These are phyloP conservation scores for Globisporangium okanoganense DNA, from an alignment of 352 stramenopile genomes.

Conservation along the genomic window DNA sequence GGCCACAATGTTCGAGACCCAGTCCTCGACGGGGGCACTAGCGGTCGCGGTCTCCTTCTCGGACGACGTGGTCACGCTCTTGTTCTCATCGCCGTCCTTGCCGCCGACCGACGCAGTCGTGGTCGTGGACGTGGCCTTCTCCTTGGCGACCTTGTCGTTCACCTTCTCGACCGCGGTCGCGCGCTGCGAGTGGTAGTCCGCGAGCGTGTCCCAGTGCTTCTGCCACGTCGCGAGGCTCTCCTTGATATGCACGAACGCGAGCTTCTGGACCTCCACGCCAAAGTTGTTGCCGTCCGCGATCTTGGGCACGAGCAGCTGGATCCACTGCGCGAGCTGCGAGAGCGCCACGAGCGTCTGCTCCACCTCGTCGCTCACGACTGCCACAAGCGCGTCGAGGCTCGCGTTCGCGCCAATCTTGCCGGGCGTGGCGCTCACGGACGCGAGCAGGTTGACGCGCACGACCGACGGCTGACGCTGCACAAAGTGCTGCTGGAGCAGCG, in stretches of 20 bases:
- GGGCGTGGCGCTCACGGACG: constrained; percentile 26
- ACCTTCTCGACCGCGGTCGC: constrained; percentile 70
- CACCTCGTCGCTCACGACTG: constrained; percentile 51
- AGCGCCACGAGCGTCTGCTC: constrained; percentile 39
- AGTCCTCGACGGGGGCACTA: constrained; percentile 40
- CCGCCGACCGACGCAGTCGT: constrained; percentile 49
- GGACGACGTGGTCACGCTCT: constrained; percentile 51
- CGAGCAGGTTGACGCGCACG: constrained; percentile 33
- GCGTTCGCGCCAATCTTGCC: constrained; percentile 34
- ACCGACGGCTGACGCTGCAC: constrained; percentile 34
- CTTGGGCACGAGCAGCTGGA: constrained; percentile 69
- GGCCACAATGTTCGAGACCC: constrained; percentile 60
- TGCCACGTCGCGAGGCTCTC: constrained; percentile 60
- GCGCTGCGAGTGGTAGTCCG: constrained; percentile 65
- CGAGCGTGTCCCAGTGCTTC: constrained; percentile 71
- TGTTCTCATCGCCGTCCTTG: constrained; percentile 74
- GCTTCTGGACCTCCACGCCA: constrained; percentile 84
- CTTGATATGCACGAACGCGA: constrained; percentile 64
- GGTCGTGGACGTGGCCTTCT: constrained; percentile 58
- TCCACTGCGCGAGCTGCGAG: constrained; percentile 63
- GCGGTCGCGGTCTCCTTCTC: constrained; percentile 48
- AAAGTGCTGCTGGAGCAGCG: constrained; percentile 45
- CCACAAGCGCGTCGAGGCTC: constrained; percentile 36
- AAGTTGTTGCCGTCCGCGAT: constrained; percentile 87
- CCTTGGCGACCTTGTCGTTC: constrained; percentile 53